phyloP scores from a whole-genome alignment of 768 basidiomycete species.

The Pulveroboletus sp. region DNA sequence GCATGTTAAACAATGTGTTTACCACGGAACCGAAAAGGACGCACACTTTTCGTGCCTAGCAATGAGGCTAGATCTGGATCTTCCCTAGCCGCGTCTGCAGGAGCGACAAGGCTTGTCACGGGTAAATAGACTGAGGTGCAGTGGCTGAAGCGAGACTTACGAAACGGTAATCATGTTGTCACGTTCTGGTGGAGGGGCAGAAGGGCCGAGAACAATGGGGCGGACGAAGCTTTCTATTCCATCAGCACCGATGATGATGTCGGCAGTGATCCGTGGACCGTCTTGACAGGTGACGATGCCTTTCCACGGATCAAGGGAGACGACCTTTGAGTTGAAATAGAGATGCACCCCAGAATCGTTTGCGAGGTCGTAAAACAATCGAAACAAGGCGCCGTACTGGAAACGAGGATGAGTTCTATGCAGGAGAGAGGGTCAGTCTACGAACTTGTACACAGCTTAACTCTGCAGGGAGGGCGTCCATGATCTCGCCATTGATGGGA shows the following conservation, averaged over 20 bases:
- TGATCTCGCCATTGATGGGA: slow-evolving; percentile 42
- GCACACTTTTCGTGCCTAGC: slow-evolving; percentile 9
- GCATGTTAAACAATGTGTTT: neutral
- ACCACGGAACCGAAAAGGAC: neutral
- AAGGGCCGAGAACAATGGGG: slow-evolving; percentile 29
- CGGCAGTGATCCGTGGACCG: slow-evolving; percentile 43
- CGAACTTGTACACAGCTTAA: slow-evolving; percentile 47
- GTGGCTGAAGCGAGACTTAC: slow-evolving; percentile 1
- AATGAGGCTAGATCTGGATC: slow-evolving; percentile 17
- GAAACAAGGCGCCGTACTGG: slow-evolving; percentile 53
- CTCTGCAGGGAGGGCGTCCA: slow-evolving; percentile 43
- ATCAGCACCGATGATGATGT: slow-evolving; percentile 61
- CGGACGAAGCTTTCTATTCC: slow-evolving; percentile 47
- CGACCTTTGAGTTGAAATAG: slow-evolving; percentile 39
- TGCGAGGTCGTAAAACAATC: slow-evolving; percentile 47
- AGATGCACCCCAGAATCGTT: slow-evolving; percentile 45
- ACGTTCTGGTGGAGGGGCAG: slow-evolving; percentile 3
- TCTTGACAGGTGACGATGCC: slow-evolving; percentile 31
- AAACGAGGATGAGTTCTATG: neutral
- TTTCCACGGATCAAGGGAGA: slow-evolving; percentile 32
- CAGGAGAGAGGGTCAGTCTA: neutral
- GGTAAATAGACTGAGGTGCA: neutral
- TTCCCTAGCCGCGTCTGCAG: slow-evolving; percentile 14
- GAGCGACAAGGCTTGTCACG: slow-evolving; percentile 12
- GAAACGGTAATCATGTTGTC: slow-evolving; percentile 15